Evolutionary conservation across 2,329 filamentous ascomycete genomes (phyloP), one percentile per base, ranked within the genome.

Genomic region (Penicillium sp.): DNA sequence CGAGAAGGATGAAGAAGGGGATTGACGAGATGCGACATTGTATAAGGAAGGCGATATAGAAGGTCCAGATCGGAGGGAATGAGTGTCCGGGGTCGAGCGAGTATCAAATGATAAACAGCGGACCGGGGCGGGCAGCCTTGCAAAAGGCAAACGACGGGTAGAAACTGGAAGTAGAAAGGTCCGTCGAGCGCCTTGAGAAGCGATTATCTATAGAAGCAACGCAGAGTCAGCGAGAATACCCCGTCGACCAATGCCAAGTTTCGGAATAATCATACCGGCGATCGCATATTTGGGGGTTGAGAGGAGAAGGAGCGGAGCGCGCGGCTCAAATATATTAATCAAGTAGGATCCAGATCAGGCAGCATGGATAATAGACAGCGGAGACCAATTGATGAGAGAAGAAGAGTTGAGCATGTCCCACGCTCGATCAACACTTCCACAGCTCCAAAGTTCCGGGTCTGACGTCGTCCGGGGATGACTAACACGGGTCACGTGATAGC

Each of bases 101-200:
- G 51, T 47, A 34, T 59, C 50, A n/a, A 45, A 54, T n/a, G 63
- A 60, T 33, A 64, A 45, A 29, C 41, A 52, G 35, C 60, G 62
- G 26, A 43, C 39, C 14, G 45, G 54, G 25, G 32, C 36, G 30
- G 51, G 49, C 28, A 45, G 15, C 34, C 48, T 41, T 30, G 41
- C 41, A 32, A 48, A 35, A 41, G 47, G 39, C 16, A 48, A 47
- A 30, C 42, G 39, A 23, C 39, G 35, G 20, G 45, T 39, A 36
- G 46, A 53, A 35, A 56, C 42, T 33, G 45, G 50, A 38, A 51
- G 43, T 30, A 56, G 50, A 17, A 44, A 48, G 32, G 53, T 46
- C 17, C 48, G 30, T 15, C 42, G 43, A 25, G 51, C 39, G 30
- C 36, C 48, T 45, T 35, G 48, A 39, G 49, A 46, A 32, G 48